Conservation (phyloP, 2,329 filamentous ascomycete genomes). For the Calonectria pteridis region DNA sequence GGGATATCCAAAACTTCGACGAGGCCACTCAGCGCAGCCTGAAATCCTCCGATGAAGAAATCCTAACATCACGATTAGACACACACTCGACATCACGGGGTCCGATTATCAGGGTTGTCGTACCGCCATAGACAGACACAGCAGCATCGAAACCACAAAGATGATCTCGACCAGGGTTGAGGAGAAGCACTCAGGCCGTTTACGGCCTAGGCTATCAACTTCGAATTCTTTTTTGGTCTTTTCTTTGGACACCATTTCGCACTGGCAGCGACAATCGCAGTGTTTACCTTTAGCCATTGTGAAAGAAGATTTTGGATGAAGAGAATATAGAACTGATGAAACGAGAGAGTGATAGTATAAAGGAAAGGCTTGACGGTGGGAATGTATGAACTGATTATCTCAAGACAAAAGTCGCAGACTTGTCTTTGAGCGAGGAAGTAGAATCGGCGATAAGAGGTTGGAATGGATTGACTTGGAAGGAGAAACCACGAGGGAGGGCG, state of each 20-base stretch:
- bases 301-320: not conserved
- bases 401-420: conserved; percentile 9
- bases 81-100: not conserved
- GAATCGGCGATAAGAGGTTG: conserved; percentile 1
- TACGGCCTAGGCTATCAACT: conserved; percentile 69
- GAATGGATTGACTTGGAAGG: conserved; percentile 13
- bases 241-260: conserved; percentile 23
- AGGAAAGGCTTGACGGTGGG: not conserved
- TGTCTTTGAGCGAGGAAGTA: conserved; percentile 2
- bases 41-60: conserved; percentile 81
- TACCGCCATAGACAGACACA: conserved; percentile 70
- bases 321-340: conserved; percentile 4
- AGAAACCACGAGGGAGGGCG: not conserved
- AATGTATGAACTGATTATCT: conserved; percentile 13
- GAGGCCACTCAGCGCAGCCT: conserved; percentile 76
- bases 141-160: conserved; percentile 70
- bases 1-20: conserved; percentile 73
- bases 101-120: conserved; percentile 36
- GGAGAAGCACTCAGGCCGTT: conserved; percentile 67
- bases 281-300: conserved; percentile 11
- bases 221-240: conserved; percentile 41
- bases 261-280: conserved; percentile 4
- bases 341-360: conserved; percentile 1
- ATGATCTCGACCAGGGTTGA: conserved; percentile 65
- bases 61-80: conserved; percentile 58